Conservation (phyloP, 495 filamentous ascomycete genomes). For the Cryomyces minteri region DNA sequence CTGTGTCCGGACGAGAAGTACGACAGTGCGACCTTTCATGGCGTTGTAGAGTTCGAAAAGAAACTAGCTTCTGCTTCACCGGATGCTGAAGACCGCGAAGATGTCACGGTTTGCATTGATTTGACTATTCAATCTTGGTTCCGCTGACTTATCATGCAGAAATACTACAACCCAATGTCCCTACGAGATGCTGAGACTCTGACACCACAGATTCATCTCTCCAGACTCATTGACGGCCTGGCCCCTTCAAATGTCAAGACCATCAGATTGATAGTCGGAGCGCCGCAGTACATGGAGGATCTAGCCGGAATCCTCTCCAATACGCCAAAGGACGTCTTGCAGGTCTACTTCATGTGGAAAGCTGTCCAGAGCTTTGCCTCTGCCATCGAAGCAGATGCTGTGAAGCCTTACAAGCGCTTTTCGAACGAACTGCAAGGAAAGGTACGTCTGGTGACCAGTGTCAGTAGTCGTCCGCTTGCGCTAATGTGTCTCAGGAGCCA, state of each 20-base stretch:
- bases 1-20: too few species aligned
- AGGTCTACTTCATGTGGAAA: slow-evolving; percentile 43
- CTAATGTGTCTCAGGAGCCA: too few species aligned
- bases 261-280: slow-evolving; percentile 36
- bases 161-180: too few species aligned
- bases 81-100: too few species aligned
- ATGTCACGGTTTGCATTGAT: too few species aligned
- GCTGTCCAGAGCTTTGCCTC: slow-evolving; percentile 31
- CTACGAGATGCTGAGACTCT: too few species aligned
- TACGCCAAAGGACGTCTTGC: slow-evolving; percentile 28
- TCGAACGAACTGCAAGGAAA: slow-evolving; percentile 29
- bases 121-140: too few species aligned
- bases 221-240: slow-evolving; percentile 31
- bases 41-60: slow-evolving; percentile 25
- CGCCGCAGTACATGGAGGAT: slow-evolving; percentile 34
- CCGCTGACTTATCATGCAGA: too few species aligned
- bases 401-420: slow-evolving; percentile 40
- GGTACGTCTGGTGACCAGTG: too few species aligned
- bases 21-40: too few species aligned
- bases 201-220: slow-evolving; percentile 28
- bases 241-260: slow-evolving; percentile 30
- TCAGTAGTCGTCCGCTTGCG: too few species aligned
- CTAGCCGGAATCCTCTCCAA: slow-evolving; percentile 28
- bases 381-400: slow-evolving; percentile 35
- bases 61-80: slow-evolving; percentile 35